Evolutionary conservation across 2,329 filamentous ascomycete genomes (phyloP).

Genomic region (Clonostachys rhizophaga): DNA sequence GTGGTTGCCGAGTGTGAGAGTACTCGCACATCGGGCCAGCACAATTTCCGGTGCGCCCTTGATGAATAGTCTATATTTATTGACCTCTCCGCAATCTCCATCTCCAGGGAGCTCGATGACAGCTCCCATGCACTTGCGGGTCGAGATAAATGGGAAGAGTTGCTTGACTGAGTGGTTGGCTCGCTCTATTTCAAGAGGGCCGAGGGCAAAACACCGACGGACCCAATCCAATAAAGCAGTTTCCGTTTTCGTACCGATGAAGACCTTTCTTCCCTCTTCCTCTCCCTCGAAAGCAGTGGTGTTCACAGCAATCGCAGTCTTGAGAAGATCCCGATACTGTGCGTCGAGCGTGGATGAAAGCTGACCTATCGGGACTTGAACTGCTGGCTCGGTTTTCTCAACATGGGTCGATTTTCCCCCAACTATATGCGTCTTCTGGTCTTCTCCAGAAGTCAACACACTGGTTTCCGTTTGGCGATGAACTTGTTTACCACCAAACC

Average conservation of each 20-base stretch:
- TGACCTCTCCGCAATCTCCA: neutral
- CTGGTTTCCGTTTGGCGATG: too few species aligned
- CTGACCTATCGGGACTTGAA: slow-evolving; percentile 2
- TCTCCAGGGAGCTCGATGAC: slow-evolving; percentile 30
- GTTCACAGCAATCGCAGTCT: slow-evolving; percentile 24
- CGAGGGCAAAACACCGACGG: too few species aligned
- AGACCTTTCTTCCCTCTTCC: slow-evolving; percentile 23
- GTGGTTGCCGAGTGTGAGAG: slow-evolving; percentile 10
- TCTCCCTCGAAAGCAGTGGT: slow-evolving; percentile 51
- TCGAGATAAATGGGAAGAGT: neutral
- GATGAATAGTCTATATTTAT: slow-evolving; percentile 27
- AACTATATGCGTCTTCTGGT: too few species aligned
- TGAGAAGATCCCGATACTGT: neutral
- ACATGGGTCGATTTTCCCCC: too few species aligned
- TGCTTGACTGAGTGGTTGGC: neutral
- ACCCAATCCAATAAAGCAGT: slow-evolving; percentile 38
- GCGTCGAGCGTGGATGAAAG: slow-evolving; percentile 7
- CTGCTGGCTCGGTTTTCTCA: too few species aligned
- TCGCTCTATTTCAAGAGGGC: neutral
- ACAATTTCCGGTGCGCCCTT: slow-evolving; percentile 54
- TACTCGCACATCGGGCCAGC: slow-evolving; percentile 38
- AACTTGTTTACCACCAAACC: too few species aligned
- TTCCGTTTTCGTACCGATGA: slow-evolving; percentile 51
- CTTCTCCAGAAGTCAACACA: too few species aligned
- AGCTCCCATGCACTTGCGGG: slow-evolving; percentile 51